Evolutionary conservation across 2,329 filamentous ascomycete genomes (phyloP), one percentile per base, ranked within the genome.

Genomic region (Ilyonectria robusta): DNA sequence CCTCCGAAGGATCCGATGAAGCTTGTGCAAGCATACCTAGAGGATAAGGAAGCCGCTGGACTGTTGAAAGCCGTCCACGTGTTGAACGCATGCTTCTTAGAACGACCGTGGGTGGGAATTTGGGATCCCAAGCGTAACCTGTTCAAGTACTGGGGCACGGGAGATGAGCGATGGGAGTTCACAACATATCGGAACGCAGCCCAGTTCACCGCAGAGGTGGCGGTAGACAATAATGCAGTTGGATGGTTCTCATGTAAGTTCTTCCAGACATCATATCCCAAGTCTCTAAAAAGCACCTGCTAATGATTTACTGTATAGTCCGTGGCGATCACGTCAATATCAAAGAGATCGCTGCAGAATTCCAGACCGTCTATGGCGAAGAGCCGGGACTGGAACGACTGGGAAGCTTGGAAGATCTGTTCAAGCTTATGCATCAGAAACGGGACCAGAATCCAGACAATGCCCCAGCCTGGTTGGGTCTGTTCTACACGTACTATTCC

Each of bases 401-500:
- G 6, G 59, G 59, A 19, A 35, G 33, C 8, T 17, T 55, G 19
- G 50, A 48, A n/a, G 59, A 62, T 29, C 40, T 62, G n/a, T 48
- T n/a, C 29, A 29, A 35, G 23, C 23, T 44, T 13, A 62, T 62
- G 59, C 15, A 48, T 17, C 6, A 62, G 40, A 35, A 31, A 29
- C 50, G 59, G 21, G 19, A 54, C 19, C 35, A 54, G 26, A 47
- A 47, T 31, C 50, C 59, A 13, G 21, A 46, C 10, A 23, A 55
- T 62, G 11, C 51, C 50, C 26, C 21, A 21, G 42, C 53, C 53
- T 56, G 53, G 53, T 56, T 56, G 53, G 53, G 53, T 46, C 47
- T 48, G 17, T 60, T 60, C 40, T 55, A 37, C 21, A 37, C 19
- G 50, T 48, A 55, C 29, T 62, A 55, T 21, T 47, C 40, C n/a